Evolutionary conservation across 371 early-diverging fungal species (phyloP).

Genomic region (Apophysomyces elegans): DNA sequence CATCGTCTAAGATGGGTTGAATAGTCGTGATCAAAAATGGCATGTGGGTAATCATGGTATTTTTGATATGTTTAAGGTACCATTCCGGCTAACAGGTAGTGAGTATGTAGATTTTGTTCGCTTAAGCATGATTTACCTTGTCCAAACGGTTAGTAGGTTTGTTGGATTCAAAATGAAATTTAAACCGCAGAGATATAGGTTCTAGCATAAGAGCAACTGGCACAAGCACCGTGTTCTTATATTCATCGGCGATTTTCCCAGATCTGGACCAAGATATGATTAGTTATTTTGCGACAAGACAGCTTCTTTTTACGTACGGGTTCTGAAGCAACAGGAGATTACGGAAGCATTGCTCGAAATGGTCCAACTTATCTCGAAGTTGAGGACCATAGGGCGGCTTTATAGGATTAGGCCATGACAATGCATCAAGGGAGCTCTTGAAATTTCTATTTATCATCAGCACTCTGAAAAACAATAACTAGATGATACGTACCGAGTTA

Average conservation of each 20-base stretch:
- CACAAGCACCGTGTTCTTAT: slow-evolving; percentile 12
- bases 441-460: slow-evolving; percentile 40
- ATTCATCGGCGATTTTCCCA: background rate
- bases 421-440: slow-evolving; percentile 40
- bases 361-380: slow-evolving; percentile 34
- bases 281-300: too few relatives aligned
- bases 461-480: background rate
- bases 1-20: slow-evolving; percentile 36
- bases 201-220: slow-evolving; percentile 68
- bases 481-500: slow-evolving; percentile 41
- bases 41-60: slow-evolving; percentile 50
- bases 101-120: background rate
- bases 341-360: slow-evolving; percentile 46
- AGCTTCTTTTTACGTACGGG: slow-evolving; percentile 31
- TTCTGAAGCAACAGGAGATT: slow-evolving; percentile 48
- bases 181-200: slow-evolving; percentile 70
- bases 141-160: slow-evolving; percentile 82
- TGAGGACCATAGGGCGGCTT: slow-evolving; percentile 46
- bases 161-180: slow-evolving; percentile 79
- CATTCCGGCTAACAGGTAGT: slow-evolving; percentile 72
- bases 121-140: slow-evolving; percentile 50
- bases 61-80: slow-evolving; percentile 77
- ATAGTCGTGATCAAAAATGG: slow-evolving; percentile 42
- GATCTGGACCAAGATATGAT: background rate
- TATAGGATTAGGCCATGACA: slow-evolving; percentile 61